Base-by-base conservation (phyloP, 2,329 filamentous ascomycete genomes). In the Nemania serpens region DNA sequence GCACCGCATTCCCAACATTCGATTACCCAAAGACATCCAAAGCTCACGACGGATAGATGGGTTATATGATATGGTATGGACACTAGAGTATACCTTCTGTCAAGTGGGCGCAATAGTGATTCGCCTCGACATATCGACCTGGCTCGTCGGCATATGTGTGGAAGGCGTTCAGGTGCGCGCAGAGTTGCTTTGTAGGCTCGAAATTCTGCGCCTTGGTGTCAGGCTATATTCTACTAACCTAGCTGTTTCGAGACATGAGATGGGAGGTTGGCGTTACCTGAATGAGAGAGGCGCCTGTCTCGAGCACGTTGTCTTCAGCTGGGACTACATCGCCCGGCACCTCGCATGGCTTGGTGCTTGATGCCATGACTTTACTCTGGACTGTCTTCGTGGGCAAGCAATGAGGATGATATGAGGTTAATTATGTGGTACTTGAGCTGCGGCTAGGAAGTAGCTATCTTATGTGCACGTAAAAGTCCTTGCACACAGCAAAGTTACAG, bases 141-240 rank as follows among this genome's bases (percentile, higher is more conserved):
- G 88, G 86, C 47, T 94, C 89, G 25, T 86, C 82, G n/a, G 88
- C 88, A 71, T 95, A 95, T 49, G 88, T 86, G 71, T 96, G 92
- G 71, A 93, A 93, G n/a, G 91, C 91, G 69, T 95, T 93, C 1
- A 96, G 81, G 71, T 94, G 91, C 1, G 90, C 91, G 75, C 91
- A 95, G 50, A 96, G 83, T 55, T 86, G 84, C 69, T 91, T 88
- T 6, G 91, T 76, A 0, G 91, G 91, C 0, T 82, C 78, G 73
- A 96, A 91, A 65, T 85, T 82, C 83, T 88, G 41, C 56, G 6
- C 9, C 11, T 10, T 12, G 20, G 39, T 29, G 64, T 54, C 20
- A 62, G 56, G 37, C 18, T 25, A 47, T 42, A 9, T 46, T 47
- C 41, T n/a, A n/a, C 46, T 34, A 39, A 13, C 15, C 17, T 10